Base-by-base conservation (phyloP, 2,329 filamentous ascomycete species). In the Penicillium sp. region DNA sequence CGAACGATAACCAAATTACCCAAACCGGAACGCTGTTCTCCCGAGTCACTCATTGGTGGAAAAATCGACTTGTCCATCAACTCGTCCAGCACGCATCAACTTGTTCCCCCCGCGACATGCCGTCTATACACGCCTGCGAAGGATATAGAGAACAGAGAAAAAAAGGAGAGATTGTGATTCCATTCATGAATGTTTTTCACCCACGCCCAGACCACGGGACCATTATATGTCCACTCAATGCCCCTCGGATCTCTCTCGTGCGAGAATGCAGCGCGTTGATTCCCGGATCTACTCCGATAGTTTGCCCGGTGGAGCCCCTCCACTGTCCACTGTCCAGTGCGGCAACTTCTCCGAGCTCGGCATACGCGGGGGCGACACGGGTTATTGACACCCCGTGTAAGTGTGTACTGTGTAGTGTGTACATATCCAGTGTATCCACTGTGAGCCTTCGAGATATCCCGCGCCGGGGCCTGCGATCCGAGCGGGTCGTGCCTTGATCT, bases 21-120 rank as follows among this genome's bases (percentile, higher is more conserved):
- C 31, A 31, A 14, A 13, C 36, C 49, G n/a, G 50, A 36, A 54
- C 37, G 18, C 22, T 18, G 27, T 60, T 62, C 39, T 64, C 53
- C 52, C 24, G 16, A 2, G 4, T 11, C 31, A 35, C 39, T 60
- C n/a, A 71, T 70, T 63, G 69, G 69, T 61, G 69, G 69, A 66
- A 62, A 64, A 69, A 60, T 44, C 47, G 2, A 31, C 2, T 31
- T 31, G 31, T 10, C 31, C 31, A 31, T 31, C 31, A 31, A 9
- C 31, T 31, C 31, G 1, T 31, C 27, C 27, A 31, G 27, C 7
- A 9, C 10, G 27, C 31, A 31, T 31, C 31, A 10, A 10, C 31
- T 31, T 27, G 24, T 7, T 19, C 13, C 7, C 24, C 27, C 44
- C 44, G 46, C 6, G 27, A 35, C 46, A 35, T 35, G 31, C 46